These are phyloP conservation scores for Lactuca sativa DNA, from an alignment of 129 eudicot species.

Conservation along the genomic window DNA sequence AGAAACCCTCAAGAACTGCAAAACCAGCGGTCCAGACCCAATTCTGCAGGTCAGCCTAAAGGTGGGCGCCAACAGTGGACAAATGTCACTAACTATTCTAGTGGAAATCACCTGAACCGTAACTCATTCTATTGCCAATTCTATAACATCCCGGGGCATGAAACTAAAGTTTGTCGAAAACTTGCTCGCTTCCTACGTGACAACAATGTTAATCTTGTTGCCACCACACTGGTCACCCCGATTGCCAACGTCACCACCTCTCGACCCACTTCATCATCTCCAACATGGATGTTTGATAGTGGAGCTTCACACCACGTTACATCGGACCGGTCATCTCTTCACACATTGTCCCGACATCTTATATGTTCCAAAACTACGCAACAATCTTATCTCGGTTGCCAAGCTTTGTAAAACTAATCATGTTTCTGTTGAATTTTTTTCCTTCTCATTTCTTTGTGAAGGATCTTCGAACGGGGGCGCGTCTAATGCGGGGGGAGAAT, in stretches of 20 bases:
- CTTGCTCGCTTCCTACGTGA: not conserved
- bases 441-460: too few species aligned
- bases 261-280: not conserved
- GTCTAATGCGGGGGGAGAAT: too few species aligned
- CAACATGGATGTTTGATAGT: constrained; percentile 1
- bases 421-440: too few species aligned
- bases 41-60: not conserved
- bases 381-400: too few species aligned
- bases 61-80: not conserved
- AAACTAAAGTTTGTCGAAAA: constrained; percentile 10
- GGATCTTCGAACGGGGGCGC: too few species aligned
- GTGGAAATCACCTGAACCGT: not conserved
- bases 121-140: not conserved
- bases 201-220: not conserved
- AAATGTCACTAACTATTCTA: too few species aligned
- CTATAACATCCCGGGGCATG: not conserved
- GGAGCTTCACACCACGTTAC: constrained; percentile 11
- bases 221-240: not conserved
- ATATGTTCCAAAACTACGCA: not conserved
- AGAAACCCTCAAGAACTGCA: not conserved
- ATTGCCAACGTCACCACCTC: constrained; percentile 3
- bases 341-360: not conserved
- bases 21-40: not conserved
- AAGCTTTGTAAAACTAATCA: too few species aligned
- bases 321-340: not conserved